These are phyloP conservation scores for Ustilago bromivora DNA, from an alignment of 1,284 basidiomycete genomes.

Conservation along the genomic window DNA sequence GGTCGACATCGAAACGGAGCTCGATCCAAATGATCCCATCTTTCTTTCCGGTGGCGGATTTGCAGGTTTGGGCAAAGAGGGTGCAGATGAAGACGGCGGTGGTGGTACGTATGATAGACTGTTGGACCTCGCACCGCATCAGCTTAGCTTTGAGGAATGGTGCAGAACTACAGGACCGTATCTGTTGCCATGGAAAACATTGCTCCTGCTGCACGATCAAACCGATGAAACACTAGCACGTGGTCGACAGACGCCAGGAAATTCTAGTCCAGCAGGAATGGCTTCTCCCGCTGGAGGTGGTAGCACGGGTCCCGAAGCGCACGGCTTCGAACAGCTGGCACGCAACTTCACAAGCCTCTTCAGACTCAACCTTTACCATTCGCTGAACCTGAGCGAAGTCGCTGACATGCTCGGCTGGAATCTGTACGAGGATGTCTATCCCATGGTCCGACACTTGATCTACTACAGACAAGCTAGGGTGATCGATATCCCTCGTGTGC, in stretches of 20 bases:
- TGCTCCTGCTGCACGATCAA: slow-evolving; percentile 76
- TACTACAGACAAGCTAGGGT: slow-evolving; percentile 89
- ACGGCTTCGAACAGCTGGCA: slow-evolving; percentile 55
- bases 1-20: slow-evolving; percentile 61
- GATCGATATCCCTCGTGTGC: slow-evolving; percentile 85
- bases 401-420: slow-evolving; percentile 86
- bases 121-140: slow-evolving; percentile 22
- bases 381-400: slow-evolving; percentile 82
- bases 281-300: slow-evolving; percentile 8
- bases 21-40: slow-evolving; percentile 61
- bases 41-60: slow-evolving; percentile 54
- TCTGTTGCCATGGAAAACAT: slow-evolving; percentile 90
- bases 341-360: slow-evolving; percentile 46
- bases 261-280: slow-evolving; percentile 17
- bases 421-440: slow-evolving; percentile 84
- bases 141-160: slow-evolving; percentile 61
- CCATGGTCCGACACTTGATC: slow-evolving; percentile 88
- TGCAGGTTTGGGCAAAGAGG: slow-evolving; percentile 42
- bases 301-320: slow-evolving; percentile 19
- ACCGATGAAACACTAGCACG: slow-evolving; percentile 25
- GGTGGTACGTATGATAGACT: slow-evolving; percentile 38
- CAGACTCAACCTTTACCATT: slow-evolving; percentile 32
- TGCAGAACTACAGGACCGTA: slow-evolving; percentile 73
- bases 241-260: slow-evolving; percentile 14
- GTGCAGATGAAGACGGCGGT: slow-evolving; percentile 34